These are phyloP conservation scores for Coniophora puteana DNA, from an alignment of 1,284 basidiomycete genomes.

Conservation along the genomic window DNA sequence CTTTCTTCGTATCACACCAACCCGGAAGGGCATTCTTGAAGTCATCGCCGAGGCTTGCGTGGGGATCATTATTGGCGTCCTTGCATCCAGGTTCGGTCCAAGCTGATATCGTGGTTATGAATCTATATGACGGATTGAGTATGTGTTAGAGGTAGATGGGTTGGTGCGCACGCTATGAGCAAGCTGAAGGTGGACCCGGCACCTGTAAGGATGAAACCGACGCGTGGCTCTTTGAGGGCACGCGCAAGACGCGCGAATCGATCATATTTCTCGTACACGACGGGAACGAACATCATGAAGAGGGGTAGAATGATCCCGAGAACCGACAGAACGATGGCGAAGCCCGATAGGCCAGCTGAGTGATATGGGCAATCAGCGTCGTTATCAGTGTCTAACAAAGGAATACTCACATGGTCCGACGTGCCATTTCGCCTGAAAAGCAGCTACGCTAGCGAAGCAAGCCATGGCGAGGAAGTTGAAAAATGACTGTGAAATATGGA, in stretches of 20 bases:
- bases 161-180: conserved; percentile 62
- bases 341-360: conserved; percentile 78
- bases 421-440: conserved; percentile 79
- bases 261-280: conserved; percentile 85
- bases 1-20: conserved; percentile 90
- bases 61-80: conserved; percentile 68
- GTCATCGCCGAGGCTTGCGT: conserved; percentile 62
- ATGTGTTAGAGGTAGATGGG: conserved; percentile 8
- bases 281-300: conserved; percentile 73
- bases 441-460: conserved; percentile 82
- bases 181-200: conserved; percentile 63
- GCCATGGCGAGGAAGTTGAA: conserved; percentile 89
- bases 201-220: conserved; percentile 75
- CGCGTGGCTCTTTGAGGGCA: conserved; percentile 76
- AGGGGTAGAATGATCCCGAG: conserved; percentile 66
- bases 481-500: conserved; percentile 73
- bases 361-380: conserved; percentile 10
- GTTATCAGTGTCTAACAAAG: neutral
- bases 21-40: conserved; percentile 67
- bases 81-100: conserved; percentile 86
- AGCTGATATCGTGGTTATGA: conserved; percentile 69
- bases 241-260: conserved; percentile 72
- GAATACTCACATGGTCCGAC: conserved; percentile 73
- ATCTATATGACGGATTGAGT: conserved; percentile 38
- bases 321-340: conserved; percentile 79